Evolutionary conservation across 495 filamentous ascomycete species (phyloP), one percentile per base, ranked within the genome.

Genomic region (Symbiotaphrina buchneri): DNA sequence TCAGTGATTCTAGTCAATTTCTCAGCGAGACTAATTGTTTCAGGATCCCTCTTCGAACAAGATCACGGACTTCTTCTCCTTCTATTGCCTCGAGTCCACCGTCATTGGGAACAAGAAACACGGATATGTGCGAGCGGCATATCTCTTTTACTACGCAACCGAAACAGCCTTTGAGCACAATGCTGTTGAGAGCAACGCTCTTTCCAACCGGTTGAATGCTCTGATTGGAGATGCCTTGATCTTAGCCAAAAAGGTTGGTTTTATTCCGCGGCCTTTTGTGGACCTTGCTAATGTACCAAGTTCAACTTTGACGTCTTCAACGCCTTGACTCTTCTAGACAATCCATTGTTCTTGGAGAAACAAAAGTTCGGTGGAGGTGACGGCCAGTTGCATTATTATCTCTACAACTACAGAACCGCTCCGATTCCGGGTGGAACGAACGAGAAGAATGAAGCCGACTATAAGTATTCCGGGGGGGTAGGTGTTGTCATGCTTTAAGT

Each of bases 281-380:
- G n/a, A n/a, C n/a, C n/a, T n/a, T n/a, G n/a, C n/a, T n/a, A n/a
- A n/a, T n/a, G 3, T 34, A n/a, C n/a, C n/a, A n/a, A 74, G 59
- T 60, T 62, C 40, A 68, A 74, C 24, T 94, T 94, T 47, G 87
- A 97, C 48, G 87, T 97, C 24, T 91, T 94, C 59, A 97, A 97
- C 40, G 85, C 80, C 0, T 63, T 97, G 13, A 92, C 87, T 0
- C 58, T 91, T 19, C 66, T 91, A 42, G 87, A 97, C 46, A 97
- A 95, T 53, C 69, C 71, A 4, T 59, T 95, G 11, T 97, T 97
- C 63, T 61, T 97, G 7, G 70, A 80, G 41, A 59, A 91, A 31
- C 77, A 92, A 42, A 92, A 85, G 49, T 97, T 94, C 37, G 85
- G 84, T 16, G 66, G 74, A 5, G 87, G 87, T 10, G 87, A 97